These are phyloP conservation scores for Spiromastix sp. DNA, from an alignment of 2,329 filamentous ascomycete genomes.

Conservation along the genomic window DNA sequence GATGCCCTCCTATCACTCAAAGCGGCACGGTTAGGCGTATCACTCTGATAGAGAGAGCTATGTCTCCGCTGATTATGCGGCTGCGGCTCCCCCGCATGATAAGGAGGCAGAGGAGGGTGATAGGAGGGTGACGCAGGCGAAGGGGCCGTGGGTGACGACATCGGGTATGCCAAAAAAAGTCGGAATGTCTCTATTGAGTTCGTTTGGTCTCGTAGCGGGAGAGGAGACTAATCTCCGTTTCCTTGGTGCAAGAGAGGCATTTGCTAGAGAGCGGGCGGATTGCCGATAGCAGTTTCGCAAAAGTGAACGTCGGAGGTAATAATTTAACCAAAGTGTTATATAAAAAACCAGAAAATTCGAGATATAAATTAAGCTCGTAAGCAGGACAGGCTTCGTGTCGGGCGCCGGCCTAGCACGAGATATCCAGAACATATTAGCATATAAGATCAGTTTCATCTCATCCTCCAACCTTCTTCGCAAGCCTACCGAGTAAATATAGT, in stretches of 20 bases:
- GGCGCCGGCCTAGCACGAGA: too few species aligned
- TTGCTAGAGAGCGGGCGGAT: constrained; percentile 18
- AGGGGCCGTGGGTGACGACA: constrained; percentile 3
- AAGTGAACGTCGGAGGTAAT: too few species aligned
- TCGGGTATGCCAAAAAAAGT: neutral
- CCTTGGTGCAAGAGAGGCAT: constrained; percentile 23
- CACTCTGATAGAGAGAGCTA: neutral
- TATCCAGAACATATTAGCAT: too few species aligned
- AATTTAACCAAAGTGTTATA: too few species aligned
- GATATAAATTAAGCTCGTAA: too few species aligned
- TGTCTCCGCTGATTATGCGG: constrained; percentile 5
- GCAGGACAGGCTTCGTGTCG: too few species aligned
- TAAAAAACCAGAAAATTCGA: too few species aligned
- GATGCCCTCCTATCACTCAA: neutral
- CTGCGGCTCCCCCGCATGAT: too few species aligned
- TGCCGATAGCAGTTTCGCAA: too few species aligned
- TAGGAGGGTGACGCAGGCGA: constrained; percentile 3
- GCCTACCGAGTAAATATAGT: too few species aligned
- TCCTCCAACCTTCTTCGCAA: too few species aligned
- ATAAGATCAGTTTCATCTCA: too few species aligned
- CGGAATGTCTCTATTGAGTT: constrained; percentile 4
- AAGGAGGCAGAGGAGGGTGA: neutral
- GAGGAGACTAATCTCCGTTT: constrained; percentile 26
- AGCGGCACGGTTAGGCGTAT: neutral
- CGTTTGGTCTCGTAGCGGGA: constrained; percentile 9